Evolutionary conservation across 2,329 filamentous ascomycete species (phyloP).

Genomic region (Orbilia quercus): DNA sequence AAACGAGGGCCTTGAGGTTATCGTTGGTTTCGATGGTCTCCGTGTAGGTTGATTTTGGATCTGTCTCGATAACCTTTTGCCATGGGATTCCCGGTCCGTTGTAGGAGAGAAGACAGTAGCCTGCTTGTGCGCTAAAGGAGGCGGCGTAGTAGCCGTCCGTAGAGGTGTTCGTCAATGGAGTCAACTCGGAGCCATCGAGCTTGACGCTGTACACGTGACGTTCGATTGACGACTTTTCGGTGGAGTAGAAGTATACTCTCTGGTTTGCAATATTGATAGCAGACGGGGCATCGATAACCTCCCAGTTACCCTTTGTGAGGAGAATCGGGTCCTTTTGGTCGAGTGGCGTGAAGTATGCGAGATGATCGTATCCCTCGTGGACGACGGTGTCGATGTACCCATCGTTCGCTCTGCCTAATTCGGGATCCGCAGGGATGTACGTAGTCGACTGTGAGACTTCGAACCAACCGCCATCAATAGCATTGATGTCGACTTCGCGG

Average conservation of each 20-base stretch:
- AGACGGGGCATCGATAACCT: conserved; percentile 86
- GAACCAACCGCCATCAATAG: conserved; percentile 96
- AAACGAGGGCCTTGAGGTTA: conserved; percentile 74
- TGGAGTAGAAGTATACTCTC: conserved; percentile 88
- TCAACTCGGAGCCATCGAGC: conserved; percentile 79
- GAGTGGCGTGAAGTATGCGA: conserved; percentile 91
- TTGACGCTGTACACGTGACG: conserved; percentile 91
- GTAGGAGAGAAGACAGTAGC: conserved; percentile 86
- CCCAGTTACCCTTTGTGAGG: conserved; percentile 90
- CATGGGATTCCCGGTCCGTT: conserved; percentile 85
- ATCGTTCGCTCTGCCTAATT: conserved; percentile 79
- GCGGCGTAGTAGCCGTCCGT: conserved; percentile 81
- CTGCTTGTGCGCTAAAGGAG: conserved; percentile 84
- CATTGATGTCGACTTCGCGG: conserved; percentile 79
- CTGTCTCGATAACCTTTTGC: conserved; percentile 89
- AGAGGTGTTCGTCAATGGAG: conserved; percentile 77
- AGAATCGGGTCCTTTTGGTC: conserved; percentile 83
- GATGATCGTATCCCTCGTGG: conserved; percentile 84
- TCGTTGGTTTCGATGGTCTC: conserved; percentile 82
- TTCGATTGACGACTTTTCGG: conserved; percentile 87
- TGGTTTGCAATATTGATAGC: conserved; percentile 86
- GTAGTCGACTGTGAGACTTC: conserved; percentile 88
- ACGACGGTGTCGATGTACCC: conserved; percentile 95
- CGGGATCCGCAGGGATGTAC: conserved; percentile 84
- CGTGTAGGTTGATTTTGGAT: conserved; percentile 69